Conservation (phyloP, 106 monocot genomes). For the Allium sativum region DNA sequence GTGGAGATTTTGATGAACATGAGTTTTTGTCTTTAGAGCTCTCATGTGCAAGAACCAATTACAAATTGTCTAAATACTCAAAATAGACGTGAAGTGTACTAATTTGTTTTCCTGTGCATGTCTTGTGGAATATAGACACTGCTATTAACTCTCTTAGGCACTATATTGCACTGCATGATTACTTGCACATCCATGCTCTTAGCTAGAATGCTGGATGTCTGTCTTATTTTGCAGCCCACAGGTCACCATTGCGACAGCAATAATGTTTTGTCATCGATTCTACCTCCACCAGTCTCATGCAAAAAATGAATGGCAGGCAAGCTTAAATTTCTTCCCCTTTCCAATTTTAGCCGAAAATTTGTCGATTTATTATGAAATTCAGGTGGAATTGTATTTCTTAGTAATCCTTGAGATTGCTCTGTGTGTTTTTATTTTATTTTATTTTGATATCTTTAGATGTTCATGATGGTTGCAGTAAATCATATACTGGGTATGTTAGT, state of each 20-base stretch:
- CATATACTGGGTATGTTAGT: too few species aligned
- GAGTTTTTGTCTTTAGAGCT: not conserved
- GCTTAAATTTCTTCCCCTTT: not conserved
- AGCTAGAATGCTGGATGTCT: not conserved
- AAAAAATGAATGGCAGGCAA: conserved; percentile 70
- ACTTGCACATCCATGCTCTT: not conserved
- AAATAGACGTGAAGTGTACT: not conserved
- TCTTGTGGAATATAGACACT: not conserved
- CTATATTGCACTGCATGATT: not conserved
- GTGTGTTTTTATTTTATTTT: too few species aligned
- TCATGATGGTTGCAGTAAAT: too few species aligned
- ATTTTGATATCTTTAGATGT: too few species aligned
- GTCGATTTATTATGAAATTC: not conserved
- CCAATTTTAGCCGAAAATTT: not conserved
- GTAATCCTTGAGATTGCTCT: too few species aligned
- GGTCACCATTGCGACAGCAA: conserved; percentile 56
- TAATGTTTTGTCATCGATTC: conserved; percentile 79
- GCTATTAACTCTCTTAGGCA: not conserved
- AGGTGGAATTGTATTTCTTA: too few species aligned
- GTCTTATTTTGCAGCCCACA: conserved; percentile 42
- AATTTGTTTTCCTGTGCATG: not conserved
- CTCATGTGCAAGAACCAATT: not conserved
- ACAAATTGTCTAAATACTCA: too few species aligned
- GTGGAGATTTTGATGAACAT: not conserved
- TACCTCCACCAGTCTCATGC: conserved; percentile 70